A percentile compares a stretch with the other conserved stretches of the same genome.
Evolutionary conservation across 169 alveolate genomes (phyloP).

Genomic region (Eimeria necatrix): DNA sequence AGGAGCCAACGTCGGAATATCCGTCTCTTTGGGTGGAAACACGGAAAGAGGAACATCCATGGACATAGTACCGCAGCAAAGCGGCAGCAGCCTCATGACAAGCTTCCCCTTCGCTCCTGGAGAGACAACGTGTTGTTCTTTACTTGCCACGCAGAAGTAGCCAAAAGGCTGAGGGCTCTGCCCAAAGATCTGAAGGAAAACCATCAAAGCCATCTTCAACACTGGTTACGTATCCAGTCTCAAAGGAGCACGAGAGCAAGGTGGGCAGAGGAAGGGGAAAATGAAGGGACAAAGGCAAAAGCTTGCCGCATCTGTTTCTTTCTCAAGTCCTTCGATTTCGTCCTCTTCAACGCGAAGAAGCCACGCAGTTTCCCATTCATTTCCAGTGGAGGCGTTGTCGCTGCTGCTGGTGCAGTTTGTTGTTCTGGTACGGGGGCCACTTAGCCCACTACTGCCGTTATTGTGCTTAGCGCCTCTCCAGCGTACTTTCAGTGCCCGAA

Average conservation of each 20-base stretch:
- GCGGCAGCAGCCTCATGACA: constrained; percentile 54
- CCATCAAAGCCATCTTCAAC: neutral
- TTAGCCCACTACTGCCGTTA: neutral
- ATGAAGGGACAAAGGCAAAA: neutral
- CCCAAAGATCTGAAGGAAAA: constrained; percentile 9
- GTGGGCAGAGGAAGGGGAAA: neutral
- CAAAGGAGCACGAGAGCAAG: neutral
- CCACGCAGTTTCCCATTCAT: constrained; percentile 20
- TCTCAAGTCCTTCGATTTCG: constrained; percentile 8
- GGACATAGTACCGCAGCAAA: constrained; percentile 68
- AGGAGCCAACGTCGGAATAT: neutral
- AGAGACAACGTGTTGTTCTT: neutral
- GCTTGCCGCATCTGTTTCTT: constrained; percentile 44
- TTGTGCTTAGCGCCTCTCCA: neutral
- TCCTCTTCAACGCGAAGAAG: constrained; percentile 32
- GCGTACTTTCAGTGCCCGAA: neutral
- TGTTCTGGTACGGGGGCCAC: neutral
- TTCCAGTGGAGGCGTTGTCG: neutral
- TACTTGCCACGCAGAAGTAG: constrained; percentile 2
- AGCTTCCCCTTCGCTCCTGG: constrained; percentile 21
- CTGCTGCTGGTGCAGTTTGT: neutral
- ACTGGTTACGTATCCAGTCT: neutral
- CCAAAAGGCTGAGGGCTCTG: constrained; percentile 67
- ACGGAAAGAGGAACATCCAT: constrained; percentile 18
- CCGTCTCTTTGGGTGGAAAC: neutral